Conservation (phyloP, 2,329 filamentous ascomycete genomes). For the Calonectria ilicicola region DNA sequence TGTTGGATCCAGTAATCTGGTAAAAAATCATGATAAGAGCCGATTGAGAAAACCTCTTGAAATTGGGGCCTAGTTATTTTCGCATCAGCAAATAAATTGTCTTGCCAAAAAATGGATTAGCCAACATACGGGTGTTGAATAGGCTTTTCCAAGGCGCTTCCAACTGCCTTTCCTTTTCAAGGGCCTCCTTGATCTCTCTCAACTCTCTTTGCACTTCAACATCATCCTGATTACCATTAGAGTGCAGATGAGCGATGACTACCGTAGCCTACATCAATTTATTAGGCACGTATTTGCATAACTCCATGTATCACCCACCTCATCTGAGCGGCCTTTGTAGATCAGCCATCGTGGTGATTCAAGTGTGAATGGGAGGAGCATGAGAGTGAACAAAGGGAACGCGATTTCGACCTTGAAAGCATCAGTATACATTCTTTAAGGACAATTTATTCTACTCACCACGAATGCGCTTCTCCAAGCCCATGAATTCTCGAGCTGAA, state of each 20-base stretch:
- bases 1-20: neutral
- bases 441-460: neutral
- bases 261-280: neutral
- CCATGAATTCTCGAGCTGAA: neutral
- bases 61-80: neutral
- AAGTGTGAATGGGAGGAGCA: neutral
- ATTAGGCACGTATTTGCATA: neutral
- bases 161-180: neutral
- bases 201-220: neutral
- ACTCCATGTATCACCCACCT: neutral
- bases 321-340: neutral
- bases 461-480: neutral
- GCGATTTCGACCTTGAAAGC: neutral
- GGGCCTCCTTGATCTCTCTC: neutral
- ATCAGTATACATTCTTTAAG: neutral
- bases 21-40: neutral
- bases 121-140: neutral
- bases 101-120: no score
- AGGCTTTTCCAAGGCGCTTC: neutral
- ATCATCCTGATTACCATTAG: neutral
- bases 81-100: no score
- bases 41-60: neutral
- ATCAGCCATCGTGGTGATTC: neutral
- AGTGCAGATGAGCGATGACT: neutral
- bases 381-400: neutral